These are phyloP conservation scores for Erythrophleum ivorense DNA, from an alignment of 331 rosid genomes.

Conservation along the genomic window DNA sequence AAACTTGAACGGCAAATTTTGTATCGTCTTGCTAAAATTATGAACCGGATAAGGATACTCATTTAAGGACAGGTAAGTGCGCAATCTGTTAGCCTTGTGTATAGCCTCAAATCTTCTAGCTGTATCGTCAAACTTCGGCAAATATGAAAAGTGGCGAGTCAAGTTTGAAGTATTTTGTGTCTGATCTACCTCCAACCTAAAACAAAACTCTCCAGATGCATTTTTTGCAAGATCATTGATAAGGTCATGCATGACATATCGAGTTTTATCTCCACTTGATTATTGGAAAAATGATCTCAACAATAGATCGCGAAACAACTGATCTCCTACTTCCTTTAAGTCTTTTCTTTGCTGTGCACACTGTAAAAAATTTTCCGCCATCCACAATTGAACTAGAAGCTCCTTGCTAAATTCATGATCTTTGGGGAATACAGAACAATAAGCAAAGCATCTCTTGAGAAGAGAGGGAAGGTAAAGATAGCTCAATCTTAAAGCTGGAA, in stretches of 20 bases:
- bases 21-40: no score
- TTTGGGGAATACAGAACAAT: constrained; percentile 9
- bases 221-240: neutral
- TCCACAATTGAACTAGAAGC: neutral
- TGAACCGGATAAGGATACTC: no score
- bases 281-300: neutral
- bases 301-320: neutral
- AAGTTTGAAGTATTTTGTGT: neutral
- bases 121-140: rapidly evolving
- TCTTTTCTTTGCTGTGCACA: neutral
- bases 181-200: neutral
- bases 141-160: neutral
- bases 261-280: rapidly evolving
- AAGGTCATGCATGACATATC: neutral
- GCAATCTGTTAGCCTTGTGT: neutral
- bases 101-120: neutral
- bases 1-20: neutral
- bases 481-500: constrained; percentile 15
- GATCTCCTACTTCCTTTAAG: neutral
- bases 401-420: neutral
- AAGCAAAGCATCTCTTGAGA: neutral
- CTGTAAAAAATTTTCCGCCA: neutral
- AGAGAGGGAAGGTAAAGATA: constrained; percentile 8
- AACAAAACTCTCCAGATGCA: neutral
- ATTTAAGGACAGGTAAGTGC: neutral